Evolutionary conservation across 1,139 yeast genomes (phyloP), one percentile per base, ranked within the genome.

Genomic region (Debaryomycetaceae sp.): DNA sequence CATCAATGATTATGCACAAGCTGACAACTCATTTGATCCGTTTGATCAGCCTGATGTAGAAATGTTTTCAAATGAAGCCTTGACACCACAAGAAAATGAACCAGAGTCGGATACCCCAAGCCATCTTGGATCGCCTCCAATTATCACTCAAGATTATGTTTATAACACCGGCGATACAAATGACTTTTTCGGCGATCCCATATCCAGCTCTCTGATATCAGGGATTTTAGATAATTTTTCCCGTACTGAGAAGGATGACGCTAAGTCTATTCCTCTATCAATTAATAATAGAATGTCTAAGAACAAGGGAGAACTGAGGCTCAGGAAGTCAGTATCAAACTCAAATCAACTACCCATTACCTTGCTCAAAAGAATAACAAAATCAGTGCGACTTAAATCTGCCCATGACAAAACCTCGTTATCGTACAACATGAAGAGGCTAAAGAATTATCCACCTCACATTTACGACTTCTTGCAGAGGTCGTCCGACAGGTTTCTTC

Each of bases 401-500:
- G 9, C 13, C n/a, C 38, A 29, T 8, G 23, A 23, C n/a, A 36
- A 9, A 22, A 6, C 37, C 13, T 9, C 31, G 8, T n/a, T 31
- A 17, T 14, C 8, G 36, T 8, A 6, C 41, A 8, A 38, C 4
- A 7, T 13, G 9, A 36, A 22, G 24, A 42, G 31, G 29, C n/a
- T 7, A 13, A 27, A 29, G 23, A 20, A 20, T 9, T 39, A 24
- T 22, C 17, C 53, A 13, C 34, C 45, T 5, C 52, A 43, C 6
- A 40, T 44, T 1, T 46, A 50, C 13, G 45, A 46, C 5, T 48
- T 43, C 5, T 51, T 66, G 9, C 62, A 56, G 39, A 49, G 47
- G 22, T 57, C 55, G 37, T 58, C 68, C 1, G 60, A 64, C 35
- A 58, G 55, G 2, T 76, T 76, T 47, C 50, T 76, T 7, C 55